Base-by-base conservation (phyloP, 306 rosid species). In the Corylus americana region DNA sequence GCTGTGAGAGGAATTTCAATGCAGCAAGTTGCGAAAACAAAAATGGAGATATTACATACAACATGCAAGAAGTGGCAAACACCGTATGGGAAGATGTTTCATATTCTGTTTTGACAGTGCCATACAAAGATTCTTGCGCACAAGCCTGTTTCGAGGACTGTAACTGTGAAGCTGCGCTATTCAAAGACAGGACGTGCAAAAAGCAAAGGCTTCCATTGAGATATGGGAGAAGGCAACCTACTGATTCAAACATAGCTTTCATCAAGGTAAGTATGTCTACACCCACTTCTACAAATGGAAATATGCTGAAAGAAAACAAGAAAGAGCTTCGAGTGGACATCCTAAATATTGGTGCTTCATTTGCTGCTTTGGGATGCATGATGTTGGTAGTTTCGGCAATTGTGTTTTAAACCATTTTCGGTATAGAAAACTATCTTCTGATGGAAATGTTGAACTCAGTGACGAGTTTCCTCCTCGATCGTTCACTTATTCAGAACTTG, bases 181-280 rank as follows among this genome's bases (percentile, higher is more conserved):
- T 35, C 10, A 20, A 16, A 0, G 64, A 61, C 1, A 27, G 61
- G 8, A 79, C 1, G 2, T 83, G 87, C 59, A 17, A 4, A 11
- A 83, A 71, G 64, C 81, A 62, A 59, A 75, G 31, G 31, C 76
- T 79, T 71, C 87, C 84, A 51, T 71, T 83, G 78, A 79, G 5
- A 20, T 71, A 37, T 27, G 86, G 81, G 3, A 79, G 42, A 75
- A 25, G 55, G 16, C 8, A 11, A 0, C 17, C 0, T 1, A 18
- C 17, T 8, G 42, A 4, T 55, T 45, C 81, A 55, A 57, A 18
- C 35, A 25, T n/a, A 8, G 79, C 74, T 54, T 14, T 80, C 25
- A 27, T 80, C 79, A 84, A 80, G 75, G 80, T 79, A 37, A 66
- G 31, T 22, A 59, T 8, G 4, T 5, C 55, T 22, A 71, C 58